Evolutionary conservation across 2,329 filamentous ascomycete species (phyloP).

Genomic region (Sphaceloma murrayae): DNA sequence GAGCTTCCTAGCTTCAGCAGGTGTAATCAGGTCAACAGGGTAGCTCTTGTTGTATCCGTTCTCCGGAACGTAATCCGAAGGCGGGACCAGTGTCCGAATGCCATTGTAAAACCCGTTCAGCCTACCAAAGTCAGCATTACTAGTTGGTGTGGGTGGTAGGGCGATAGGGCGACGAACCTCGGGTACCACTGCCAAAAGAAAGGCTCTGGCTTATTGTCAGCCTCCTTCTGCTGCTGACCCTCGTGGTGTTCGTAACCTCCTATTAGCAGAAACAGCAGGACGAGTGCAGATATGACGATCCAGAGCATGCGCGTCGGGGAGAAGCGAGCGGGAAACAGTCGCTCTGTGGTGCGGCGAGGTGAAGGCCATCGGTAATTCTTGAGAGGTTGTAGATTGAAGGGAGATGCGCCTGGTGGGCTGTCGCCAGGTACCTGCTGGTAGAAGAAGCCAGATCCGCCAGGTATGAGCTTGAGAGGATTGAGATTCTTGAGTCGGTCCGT

Average conservation of each 20-base stretch:
- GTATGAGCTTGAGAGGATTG: slow-evolving; percentile 39
- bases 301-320: slow-evolving; percentile 35
- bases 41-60: slow-evolving; percentile 36
- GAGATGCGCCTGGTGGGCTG: slow-evolving; percentile 31
- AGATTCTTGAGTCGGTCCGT: slow-evolving; percentile 31
- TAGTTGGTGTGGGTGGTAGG: background rate
- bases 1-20: slow-evolving; percentile 18
- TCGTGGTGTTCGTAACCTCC: slow-evolving; percentile 34
- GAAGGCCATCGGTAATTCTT: slow-evolving; percentile 34
- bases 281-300: slow-evolving; percentile 31
- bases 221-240: slow-evolving; percentile 22
- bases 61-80: slow-evolving; percentile 35
- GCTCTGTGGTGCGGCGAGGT: slow-evolving; percentile 25
- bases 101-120: slow-evolving; percentile 42
- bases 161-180: slow-evolving; percentile 27
- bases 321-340: slow-evolving; percentile 26
- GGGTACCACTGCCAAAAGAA: slow-evolving; percentile 40
- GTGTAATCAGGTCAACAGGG: slow-evolving; percentile 27
- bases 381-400: slow-evolving; percentile 29
- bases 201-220: slow-evolving; percentile 28
- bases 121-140: slow-evolving; percentile 22
- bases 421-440: slow-evolving; percentile 40
- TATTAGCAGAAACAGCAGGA: slow-evolving; percentile 35
- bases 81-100: slow-evolving; percentile 37
- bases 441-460: slow-evolving; percentile 33